Evolutionary conservation across 345 rosid species (phyloP).

Genomic region (Eutrema heterophyllum): DNA sequence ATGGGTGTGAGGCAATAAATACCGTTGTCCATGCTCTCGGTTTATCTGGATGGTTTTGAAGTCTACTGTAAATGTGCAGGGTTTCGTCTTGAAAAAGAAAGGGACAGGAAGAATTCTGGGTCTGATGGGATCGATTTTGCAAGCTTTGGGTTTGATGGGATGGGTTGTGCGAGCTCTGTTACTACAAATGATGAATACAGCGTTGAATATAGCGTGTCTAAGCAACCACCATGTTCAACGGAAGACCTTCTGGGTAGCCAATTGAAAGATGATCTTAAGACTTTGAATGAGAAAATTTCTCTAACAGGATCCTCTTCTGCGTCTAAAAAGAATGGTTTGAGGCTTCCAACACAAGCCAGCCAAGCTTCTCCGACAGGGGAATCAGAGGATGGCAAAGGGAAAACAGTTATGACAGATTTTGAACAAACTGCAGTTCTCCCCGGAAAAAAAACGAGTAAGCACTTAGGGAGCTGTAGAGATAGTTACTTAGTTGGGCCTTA

Average conservation of each 20-base stretch:
- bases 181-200: not conserved
- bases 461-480: not conserved
- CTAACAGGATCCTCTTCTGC: constrained; percentile 28
- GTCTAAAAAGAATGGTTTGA: constrained; percentile 16
- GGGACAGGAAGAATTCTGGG: not conserved
- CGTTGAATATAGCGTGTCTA: constrained; percentile 31
- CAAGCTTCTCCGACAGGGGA: constrained; percentile 21
- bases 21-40: not conserved
- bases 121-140: constrained; percentile 2
- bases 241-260: constrained; percentile 14
- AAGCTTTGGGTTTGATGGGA: constrained; percentile 40
- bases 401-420: not conserved
- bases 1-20: not conserved
- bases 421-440: not conserved
- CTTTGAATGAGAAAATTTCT: constrained; percentile 6
- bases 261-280: not conserved
- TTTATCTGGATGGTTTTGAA: not conserved
- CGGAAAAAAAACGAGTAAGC: constrained; percentile 4
- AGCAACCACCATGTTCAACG: constrained; percentile 16
- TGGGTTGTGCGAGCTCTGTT: constrained; percentile 43
- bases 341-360: constrained; percentile 26
- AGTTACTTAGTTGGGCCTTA: not conserved
- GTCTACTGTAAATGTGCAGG: constrained; percentile 6
- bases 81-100: constrained; percentile 7
- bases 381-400: constrained; percentile 28